Percentiles rank a stretch among this genome's conserved stretches.
These are phyloP conservation scores for Crithidia brevicula DNA, from an alignment of 208 protist genomes.

Conservation along the genomic window DNA sequence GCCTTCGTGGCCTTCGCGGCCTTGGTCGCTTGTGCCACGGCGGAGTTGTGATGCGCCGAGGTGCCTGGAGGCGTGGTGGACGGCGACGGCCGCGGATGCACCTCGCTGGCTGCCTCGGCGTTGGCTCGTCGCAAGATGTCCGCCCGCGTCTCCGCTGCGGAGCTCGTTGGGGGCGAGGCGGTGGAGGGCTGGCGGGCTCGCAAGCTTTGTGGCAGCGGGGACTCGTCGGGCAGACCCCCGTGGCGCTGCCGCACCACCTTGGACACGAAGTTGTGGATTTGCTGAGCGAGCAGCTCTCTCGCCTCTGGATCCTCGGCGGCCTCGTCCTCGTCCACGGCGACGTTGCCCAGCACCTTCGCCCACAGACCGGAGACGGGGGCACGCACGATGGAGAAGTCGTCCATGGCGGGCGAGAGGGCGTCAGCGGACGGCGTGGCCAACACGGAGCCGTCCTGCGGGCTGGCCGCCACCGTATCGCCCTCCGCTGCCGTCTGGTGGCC, in stretches of 20 bases:
- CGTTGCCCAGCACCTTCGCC: conserved; percentile 31
- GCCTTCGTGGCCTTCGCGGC: background rate
- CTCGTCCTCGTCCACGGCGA: conserved; percentile 30
- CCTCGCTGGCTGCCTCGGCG: conserved; percentile 5
- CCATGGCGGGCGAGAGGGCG: background rate
- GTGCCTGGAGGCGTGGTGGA: too few species aligned
- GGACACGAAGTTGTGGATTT: conserved; percentile 24
- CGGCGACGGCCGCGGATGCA: too few species aligned
- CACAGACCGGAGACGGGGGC: conserved; percentile 29
- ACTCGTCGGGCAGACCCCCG: too few species aligned
- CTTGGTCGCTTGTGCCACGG: background rate
- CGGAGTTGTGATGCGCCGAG: too few species aligned
- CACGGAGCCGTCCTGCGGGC: background rate
- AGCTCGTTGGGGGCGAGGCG: too few species aligned
- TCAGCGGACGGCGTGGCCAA: conserved; percentile 4
- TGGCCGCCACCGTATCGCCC: background rate
- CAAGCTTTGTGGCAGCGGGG: too few species aligned
- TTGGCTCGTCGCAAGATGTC: conserved; percentile 14
- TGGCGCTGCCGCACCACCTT: conserved; percentile 30
- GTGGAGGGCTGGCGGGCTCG: too few species aligned
- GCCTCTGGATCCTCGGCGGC: conserved; percentile 32
- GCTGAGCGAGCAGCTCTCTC: conserved; percentile 11
- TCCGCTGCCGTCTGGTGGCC: background rate
- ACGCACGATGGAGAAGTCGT: conserved; percentile 29
- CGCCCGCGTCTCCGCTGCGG: conserved; percentile 1